Evolutionary conservation across 805 yeast genomes (phyloP), one percentile per base, ranked within the genome.

Genomic region (Starmerella scarabaei): DNA sequence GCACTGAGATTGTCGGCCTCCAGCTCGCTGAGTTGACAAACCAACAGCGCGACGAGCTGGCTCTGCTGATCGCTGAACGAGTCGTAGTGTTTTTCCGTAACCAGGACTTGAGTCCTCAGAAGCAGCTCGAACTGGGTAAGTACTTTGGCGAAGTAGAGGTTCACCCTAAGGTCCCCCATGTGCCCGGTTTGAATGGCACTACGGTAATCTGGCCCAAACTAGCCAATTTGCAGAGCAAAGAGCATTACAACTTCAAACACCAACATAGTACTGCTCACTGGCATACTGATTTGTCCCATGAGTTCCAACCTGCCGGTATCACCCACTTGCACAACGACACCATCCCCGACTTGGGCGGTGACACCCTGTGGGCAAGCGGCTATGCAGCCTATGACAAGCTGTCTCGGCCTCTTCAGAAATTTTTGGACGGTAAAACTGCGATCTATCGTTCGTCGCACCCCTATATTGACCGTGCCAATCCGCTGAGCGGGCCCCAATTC

Each of bases 221-320:
- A 72, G 75, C 60, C 65, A 80, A 56, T 68, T 73, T 47, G 41
- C 39, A 29, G 80, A 74, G 55, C 43, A 50, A 30, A 47, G 43
- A 30, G 53, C 51, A 28, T 51, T 55, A 33, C 55, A 53, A 31
- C 53, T 56, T 26, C 48, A 51, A 57, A 54, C 30, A 54, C 40
- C 52, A 48, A 50, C 19, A 52, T 39, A 36, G 50, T 45, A 28
- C 55, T 37, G 41, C 50, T 9, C 37, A 43, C 33, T 80, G 83
- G 81, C 91, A 81, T 59, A 68, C 81, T 9, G 93, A 81, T 56
- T 77, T 78, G 33, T 71, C 83, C 21, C 80, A 77, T 56, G 91
- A 80, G 58, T 67, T 67, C 37, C 82, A 76, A 54, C 80, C 86
- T 11, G 79, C 88, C 12, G 80, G 80, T 14, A 64, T 71, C 41